Evolutionary conservation across 1,284 basidiomycete species (phyloP).

Genomic region (Ganoderma lucidum): DNA sequence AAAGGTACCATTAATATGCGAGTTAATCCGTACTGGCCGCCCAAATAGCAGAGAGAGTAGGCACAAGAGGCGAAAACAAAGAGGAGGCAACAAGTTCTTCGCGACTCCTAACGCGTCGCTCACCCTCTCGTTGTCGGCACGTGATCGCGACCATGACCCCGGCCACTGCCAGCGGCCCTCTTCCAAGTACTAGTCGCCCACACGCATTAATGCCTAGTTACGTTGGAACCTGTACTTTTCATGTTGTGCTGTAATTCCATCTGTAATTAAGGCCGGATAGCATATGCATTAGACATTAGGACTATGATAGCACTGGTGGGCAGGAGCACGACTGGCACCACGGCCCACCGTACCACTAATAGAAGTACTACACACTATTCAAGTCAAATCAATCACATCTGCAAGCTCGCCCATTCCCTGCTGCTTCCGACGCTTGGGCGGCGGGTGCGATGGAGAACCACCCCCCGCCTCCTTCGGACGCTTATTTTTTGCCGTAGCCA

Average conservation of each 20-base stretch:
- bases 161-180: background rate
- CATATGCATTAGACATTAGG: too few relatives aligned
- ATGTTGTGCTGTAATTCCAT: too few relatives aligned
- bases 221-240: too few relatives aligned
- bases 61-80: background rate
- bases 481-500: background rate
- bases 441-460: background rate
- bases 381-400: slow-evolving; percentile 2
- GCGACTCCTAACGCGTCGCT: background rate
- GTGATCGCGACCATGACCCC: slow-evolving; percentile 1
- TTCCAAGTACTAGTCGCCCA: too few relatives aligned
- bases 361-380: background rate
- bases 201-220: too few relatives aligned
- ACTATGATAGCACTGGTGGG: too few relatives aligned
- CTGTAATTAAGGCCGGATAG: too few relatives aligned
- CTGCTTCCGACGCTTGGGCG: background rate
- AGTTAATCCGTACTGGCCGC: too few relatives aligned
- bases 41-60: background rate
- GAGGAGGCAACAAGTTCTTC: background rate
- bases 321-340: too few relatives aligned
- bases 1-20: background rate
- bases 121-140: background rate
- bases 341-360: too few relatives aligned
- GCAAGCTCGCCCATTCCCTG: too few relatives aligned
- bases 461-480: background rate